Evolutionary conservation across 306 rosid genomes (phyloP).

Genomic region (Rosa chinensis): DNA sequence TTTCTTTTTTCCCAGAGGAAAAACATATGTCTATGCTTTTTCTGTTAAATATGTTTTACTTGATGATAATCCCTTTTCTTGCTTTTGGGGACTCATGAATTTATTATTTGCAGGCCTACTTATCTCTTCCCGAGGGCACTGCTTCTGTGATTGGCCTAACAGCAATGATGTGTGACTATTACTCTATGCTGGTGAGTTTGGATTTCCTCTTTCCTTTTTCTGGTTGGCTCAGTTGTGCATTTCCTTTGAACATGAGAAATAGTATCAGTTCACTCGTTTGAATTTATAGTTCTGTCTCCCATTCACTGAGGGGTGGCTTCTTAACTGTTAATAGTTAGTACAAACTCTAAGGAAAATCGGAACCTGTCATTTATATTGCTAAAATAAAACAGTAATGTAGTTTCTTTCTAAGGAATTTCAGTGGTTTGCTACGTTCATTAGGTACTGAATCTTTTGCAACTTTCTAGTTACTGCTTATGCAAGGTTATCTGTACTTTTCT

Average conservation of each 20-base stretch:
- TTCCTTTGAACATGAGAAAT: not conserved
- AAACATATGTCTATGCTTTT: not conserved
- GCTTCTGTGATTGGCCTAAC: conserved; percentile 92
- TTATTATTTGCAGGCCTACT: conserved; percentile 72
- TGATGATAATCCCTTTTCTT: conserved; percentile 22
- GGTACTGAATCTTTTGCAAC: not conserved
- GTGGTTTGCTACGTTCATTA: not conserved
- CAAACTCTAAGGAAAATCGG: not conserved
- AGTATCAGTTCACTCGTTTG: not conserved
- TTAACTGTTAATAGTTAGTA: not conserved
- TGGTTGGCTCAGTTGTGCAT: not conserved
- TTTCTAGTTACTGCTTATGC: not conserved
- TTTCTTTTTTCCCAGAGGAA: not conserved
- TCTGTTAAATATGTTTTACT: not conserved
- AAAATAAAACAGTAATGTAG: not conserved
- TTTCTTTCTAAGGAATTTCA: not conserved
- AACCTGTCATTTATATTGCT: conserved; percentile 7
- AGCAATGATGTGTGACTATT: conserved; percentile 97
- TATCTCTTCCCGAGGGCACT: conserved; percentile 98
- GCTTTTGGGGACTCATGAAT: conserved; percentile 27
- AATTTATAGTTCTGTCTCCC: not conserved
- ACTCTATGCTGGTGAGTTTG: conserved; percentile 71
- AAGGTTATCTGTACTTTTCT: not conserved
- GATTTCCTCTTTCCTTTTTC: conserved; percentile 11
- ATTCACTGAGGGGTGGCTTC: not conserved